Evolutionary conservation across 2,329 filamentous ascomycete genomes (phyloP).

Genomic region (Daldinia sp.): DNA sequence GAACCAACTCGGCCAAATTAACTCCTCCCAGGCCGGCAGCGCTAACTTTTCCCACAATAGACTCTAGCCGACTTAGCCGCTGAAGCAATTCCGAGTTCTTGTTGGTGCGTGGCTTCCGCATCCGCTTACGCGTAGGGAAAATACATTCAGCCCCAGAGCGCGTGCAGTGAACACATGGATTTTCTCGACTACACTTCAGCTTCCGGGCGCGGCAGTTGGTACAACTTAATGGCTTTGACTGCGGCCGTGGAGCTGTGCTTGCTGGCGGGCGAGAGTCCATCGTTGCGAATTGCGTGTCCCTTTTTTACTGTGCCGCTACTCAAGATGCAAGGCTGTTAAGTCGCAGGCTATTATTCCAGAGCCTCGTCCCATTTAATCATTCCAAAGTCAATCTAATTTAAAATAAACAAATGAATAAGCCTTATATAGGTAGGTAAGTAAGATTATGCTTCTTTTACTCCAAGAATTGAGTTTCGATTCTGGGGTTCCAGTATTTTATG

Average conservation of each 20-base stretch:
- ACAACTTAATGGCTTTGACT: slow-evolving; percentile 62
- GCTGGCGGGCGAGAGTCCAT: slow-evolving; percentile 22
- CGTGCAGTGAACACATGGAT: slow-evolving; percentile 67
- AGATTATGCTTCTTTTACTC: not conserved
- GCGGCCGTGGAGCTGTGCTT: slow-evolving; percentile 14
- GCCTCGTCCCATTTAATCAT: not conserved
- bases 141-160: slow-evolving; percentile 62
- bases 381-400: too few species aligned
- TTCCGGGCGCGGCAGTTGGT: slow-evolving; percentile 73
- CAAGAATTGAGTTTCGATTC: slow-evolving; percentile 1
- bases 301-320: slow-evolving; percentile 5
- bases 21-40: slow-evolving; percentile 43
- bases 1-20: not conserved
- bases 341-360: not conserved
- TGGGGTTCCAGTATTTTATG: not conserved
- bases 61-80: slow-evolving; percentile 59
- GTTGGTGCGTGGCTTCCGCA: slow-evolving; percentile 55
- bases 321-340: not conserved
- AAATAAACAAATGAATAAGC: not conserved
- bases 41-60: slow-evolving; percentile 60
- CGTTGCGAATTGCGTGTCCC: not conserved
- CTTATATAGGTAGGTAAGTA: not conserved
- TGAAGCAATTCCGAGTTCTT: slow-evolving; percentile 60
- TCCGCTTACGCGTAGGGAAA: slow-evolving; percentile 60
- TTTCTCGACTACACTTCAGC: slow-evolving; percentile 68